phyloP scores from a whole-genome alignment of 306 rosid genomes.

The Urtica urens region DNA sequence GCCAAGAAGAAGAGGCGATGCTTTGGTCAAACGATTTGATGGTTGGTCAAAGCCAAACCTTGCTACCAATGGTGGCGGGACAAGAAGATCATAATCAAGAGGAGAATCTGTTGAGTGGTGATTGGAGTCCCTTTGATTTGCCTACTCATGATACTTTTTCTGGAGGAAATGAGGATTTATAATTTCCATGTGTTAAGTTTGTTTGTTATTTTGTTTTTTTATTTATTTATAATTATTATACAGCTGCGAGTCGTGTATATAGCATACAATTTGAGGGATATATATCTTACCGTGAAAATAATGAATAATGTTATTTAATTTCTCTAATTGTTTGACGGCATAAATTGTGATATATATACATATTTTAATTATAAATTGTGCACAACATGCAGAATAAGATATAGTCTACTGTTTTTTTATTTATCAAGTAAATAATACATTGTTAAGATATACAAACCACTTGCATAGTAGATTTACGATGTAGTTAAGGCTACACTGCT shows the following conservation, averaged over 20 bases:
- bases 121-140: conserved; percentile 69
- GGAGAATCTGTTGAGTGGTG: conserved; percentile 36
- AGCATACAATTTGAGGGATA: conserved; percentile 15
- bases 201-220: conserved; percentile 11
- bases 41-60: conserved; percentile 24
- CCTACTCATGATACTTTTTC: conserved; percentile 41
- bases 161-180: conserved; percentile 13
- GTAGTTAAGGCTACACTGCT: too few relatives aligned
- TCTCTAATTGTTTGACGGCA: too few relatives aligned
- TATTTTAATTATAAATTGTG: too few relatives aligned
- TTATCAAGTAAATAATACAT: too few relatives aligned
- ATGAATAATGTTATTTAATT: too few relatives aligned
- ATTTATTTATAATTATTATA: not conserved
- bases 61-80: conserved; percentile 29
- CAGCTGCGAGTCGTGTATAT: conserved; percentile 11
- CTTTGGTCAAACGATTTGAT: conserved; percentile 44
- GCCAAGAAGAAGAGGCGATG: conserved; percentile 42
- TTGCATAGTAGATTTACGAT: too few relatives aligned
- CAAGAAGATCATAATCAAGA: conserved; percentile 25
- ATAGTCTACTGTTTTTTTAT: too few relatives aligned
- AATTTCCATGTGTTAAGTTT: conserved; percentile 5
- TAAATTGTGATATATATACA: too few relatives aligned
- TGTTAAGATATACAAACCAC: too few relatives aligned
- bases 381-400: too few relatives aligned
- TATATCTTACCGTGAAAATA: conserved; percentile 1